A percentile compares a stretch with the other conserved stretches of the same genome.
phyloP scores from a whole-genome alignment of 139 green algal species.

The Diplosphaera chodatii region DNA sequence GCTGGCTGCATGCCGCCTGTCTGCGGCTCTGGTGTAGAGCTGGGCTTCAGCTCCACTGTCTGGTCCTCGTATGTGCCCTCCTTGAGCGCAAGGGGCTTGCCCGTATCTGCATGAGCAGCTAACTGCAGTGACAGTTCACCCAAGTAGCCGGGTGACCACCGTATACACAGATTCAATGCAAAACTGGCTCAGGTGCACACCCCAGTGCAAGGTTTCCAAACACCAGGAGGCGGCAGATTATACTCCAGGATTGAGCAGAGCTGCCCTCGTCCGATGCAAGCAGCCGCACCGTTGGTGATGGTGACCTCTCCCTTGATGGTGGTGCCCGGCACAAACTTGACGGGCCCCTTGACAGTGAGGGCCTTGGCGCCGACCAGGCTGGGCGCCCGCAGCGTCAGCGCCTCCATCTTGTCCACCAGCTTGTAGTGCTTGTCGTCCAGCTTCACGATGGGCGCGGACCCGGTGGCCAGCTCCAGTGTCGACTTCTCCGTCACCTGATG shows the following conservation, averaged over 20 bases:
- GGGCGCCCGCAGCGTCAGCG: constrained; percentile 40
- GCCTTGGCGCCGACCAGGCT: constrained; percentile 45
- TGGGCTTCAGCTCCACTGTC: neutral
- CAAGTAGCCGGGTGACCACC: too few relatives aligned
- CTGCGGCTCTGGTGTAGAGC: neutral
- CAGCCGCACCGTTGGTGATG: constrained; percentile 21
- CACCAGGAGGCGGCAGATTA: too few relatives aligned
- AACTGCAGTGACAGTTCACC: neutral
- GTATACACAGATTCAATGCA: too few relatives aligned
- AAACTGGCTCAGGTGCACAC: too few relatives aligned
- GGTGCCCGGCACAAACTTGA: constrained; percentile 47
- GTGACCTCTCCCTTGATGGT: constrained; percentile 48
- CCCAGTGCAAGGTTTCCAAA: too few relatives aligned
- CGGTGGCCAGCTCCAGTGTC: constrained; percentile 56
- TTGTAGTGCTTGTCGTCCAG: constrained; percentile 76
- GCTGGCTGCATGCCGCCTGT: neutral
- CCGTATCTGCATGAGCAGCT: neutral
- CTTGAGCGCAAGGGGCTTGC: neutral
- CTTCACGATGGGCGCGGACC: constrained; percentile 60
- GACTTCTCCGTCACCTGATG: constrained; percentile 45
- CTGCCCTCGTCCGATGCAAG: too few relatives aligned
- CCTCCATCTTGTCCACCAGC: constrained; percentile 79
- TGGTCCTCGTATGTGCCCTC: neutral
- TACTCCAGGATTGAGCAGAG: too few relatives aligned
- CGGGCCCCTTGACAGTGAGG: constrained; percentile 70